Evolutionary conservation across 768 basidiomycete genomes (phyloP).

Genomic region (Tubosaeta brunneosetosa): DNA sequence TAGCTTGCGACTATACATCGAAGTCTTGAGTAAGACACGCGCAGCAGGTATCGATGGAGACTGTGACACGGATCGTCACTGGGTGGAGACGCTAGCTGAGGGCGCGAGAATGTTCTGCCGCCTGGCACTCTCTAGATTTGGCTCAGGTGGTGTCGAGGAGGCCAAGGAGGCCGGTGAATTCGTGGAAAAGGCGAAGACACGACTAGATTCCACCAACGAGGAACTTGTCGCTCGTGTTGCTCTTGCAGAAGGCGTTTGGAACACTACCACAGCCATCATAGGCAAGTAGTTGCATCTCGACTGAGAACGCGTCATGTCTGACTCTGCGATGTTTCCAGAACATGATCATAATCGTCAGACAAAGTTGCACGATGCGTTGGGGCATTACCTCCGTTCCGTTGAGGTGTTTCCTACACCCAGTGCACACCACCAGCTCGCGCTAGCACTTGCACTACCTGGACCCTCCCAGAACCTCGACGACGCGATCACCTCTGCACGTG

Average conservation of each 20-base stretch:
- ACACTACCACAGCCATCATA: slow-evolving; percentile 61
- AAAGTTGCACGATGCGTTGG: slow-evolving; percentile 55
- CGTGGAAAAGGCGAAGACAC: slow-evolving; percentile 55
- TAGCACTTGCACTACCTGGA: slow-evolving; percentile 64
- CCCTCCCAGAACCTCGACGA: slow-evolving; percentile 59
- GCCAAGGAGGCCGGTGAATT: slow-evolving; percentile 57
- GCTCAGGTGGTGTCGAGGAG: slow-evolving; percentile 48
- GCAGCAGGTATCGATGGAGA: slow-evolving; percentile 45
- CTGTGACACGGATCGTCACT: slow-evolving; percentile 61
- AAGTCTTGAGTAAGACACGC: slow-evolving; percentile 79
- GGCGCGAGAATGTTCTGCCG: slow-evolving; percentile 77
- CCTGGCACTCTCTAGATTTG: slow-evolving; percentile 34
- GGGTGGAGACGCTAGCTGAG: slow-evolving; percentile 73
- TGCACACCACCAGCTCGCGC: slow-evolving; percentile 75
- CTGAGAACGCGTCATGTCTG: background rate
- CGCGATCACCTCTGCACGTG: slow-evolving; percentile 62
- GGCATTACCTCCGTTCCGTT: slow-evolving; percentile 46
- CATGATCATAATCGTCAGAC: slow-evolving; percentile 56
- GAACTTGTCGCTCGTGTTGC: slow-evolving; percentile 56
- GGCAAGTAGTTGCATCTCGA: slow-evolving; percentile 38
- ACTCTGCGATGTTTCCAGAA: slow-evolving; percentile 39
- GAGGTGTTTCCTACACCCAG: slow-evolving; percentile 46
- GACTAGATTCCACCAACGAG: slow-evolving; percentile 46
- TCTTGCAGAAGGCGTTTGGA: slow-evolving; percentile 71
- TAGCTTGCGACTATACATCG: slow-evolving; percentile 75